Percentiles rank a stretch among this genome's conserved stretches.
Evolutionary conservation across 768 basidiomycete species (phyloP).

Genomic region (Suillus subluteus): DNA sequence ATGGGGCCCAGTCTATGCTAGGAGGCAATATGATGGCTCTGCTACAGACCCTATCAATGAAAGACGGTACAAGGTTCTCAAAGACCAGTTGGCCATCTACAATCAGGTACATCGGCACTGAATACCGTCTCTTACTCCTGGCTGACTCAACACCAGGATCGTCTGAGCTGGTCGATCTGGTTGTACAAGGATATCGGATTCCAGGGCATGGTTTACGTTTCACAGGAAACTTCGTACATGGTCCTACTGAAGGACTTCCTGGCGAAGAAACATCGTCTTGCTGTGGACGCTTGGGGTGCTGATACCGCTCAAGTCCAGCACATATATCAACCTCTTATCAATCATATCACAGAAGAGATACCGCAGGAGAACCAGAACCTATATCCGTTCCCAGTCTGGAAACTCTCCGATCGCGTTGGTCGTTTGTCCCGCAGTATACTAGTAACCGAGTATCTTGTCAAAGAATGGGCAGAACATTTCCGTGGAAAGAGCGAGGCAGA

Average conservation of each 20-base stretch:
- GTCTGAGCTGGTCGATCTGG: constrained; percentile 84
- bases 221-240: constrained; percentile 71
- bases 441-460: constrained; percentile 69
- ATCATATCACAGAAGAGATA: constrained; percentile 63
- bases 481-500: constrained; percentile 58
- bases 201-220: constrained; percentile 82
- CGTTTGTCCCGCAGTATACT: constrained; percentile 71
- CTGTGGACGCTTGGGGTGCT: constrained; percentile 79
- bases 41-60: constrained; percentile 69
- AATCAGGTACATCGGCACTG: constrained; percentile 43
- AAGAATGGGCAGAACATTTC: constrained; percentile 77
- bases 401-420: constrained; percentile 53
- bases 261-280: constrained; percentile 76
- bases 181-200: constrained; percentile 87
- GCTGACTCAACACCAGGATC: constrained; percentile 44
- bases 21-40: constrained; percentile 59
- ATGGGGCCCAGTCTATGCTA: constrained; percentile 82
- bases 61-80: constrained; percentile 62
- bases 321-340: constrained; percentile 66
- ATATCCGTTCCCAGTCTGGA: constrained; percentile 71
- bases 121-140: not conserved
- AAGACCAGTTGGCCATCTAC: constrained; percentile 77
- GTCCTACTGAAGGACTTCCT: constrained; percentile 69
- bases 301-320: constrained; percentile 58
- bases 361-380: constrained; percentile 52